Evolutionary conservation across 1,139 yeast species (phyloP), one percentile per base, ranked within the genome.

Genomic region (Debaryomyces nepalensis): DNA sequence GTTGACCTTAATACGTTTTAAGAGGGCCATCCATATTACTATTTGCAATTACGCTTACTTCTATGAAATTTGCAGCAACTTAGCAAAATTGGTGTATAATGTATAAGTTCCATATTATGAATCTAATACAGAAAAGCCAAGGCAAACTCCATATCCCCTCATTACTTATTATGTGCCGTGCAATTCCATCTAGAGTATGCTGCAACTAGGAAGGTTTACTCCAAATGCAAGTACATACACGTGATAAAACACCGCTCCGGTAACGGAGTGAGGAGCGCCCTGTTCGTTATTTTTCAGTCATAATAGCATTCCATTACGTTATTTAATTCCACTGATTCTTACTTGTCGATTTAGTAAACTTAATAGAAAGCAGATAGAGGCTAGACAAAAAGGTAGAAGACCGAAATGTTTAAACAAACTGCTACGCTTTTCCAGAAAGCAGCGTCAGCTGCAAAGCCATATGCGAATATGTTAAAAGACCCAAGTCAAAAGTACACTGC

Each of bases 401-500:
- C 39, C 35, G 37, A 31, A 41, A 37, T 66, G 68, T 62, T 63
- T 45, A 62, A 57, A 47, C 57, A 51, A 34, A 44, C 63, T 8
- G 44, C 48, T 35, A 48, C 52, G 41, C 57, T 61, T 44, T 55
- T 59, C 42, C 65, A 59, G 45, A 63, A 63, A 50, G 63, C 64
- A 26, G 59, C 55, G 15, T 52, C 58, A 14, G 47, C 53, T 35
- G 50, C 47, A 14, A 50, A 43, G 40, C 52, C 55, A 26, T 57
- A 51, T 40, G 48, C 51, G 18, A 58, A 58, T 44, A 72, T 73
- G 76, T 61, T 73, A 37, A 58, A 57, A 48, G 76, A 72, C 42
- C 78, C 79, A 2, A 66, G 74, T 15, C 53, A 47, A 30, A 73
- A 73, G 48, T 73, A 73, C 49, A 60, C 56, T 32, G 59, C 73